These are phyloP conservation scores for Backusella macrospora DNA, from an alignment of 192 early-diverging fungal species.

Conservation along the genomic window DNA sequence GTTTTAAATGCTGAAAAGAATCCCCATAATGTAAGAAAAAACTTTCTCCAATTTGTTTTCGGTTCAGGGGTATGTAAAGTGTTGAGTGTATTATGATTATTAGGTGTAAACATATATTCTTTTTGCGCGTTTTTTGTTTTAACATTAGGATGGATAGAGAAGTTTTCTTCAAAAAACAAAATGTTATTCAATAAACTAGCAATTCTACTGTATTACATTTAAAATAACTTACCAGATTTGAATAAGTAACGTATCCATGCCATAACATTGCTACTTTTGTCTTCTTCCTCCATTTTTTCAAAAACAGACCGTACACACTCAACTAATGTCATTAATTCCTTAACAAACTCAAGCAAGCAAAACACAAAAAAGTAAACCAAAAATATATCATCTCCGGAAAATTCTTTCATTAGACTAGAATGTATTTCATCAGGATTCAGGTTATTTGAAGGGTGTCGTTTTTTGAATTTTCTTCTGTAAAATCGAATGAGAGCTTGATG, in stretches of 20 bases:
- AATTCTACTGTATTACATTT: not conserved
- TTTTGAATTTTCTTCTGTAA: conserved; percentile 34
- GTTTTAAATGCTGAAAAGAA: conserved; percentile 58
- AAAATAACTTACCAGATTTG: not conserved
- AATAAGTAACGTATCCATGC: not conserved
- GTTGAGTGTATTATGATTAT: conserved; percentile 35
- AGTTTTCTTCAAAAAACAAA: not conserved
- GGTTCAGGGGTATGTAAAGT: conserved; percentile 64
- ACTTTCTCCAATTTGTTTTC: conserved; percentile 41
- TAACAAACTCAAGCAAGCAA: conserved; percentile 71
- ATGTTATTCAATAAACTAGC: not conserved
- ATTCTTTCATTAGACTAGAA: not conserved
- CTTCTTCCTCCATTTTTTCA: not conserved
- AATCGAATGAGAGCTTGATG: conserved; percentile 45
- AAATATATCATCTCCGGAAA: conserved; percentile 62
- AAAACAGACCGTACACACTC: conserved; percentile 16
- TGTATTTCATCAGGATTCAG: not conserved
- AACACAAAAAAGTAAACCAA: conserved; percentile 78
- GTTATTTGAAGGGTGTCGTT: not conserved
- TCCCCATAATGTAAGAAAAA: conserved; percentile 60
- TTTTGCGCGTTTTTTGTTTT: not conserved
- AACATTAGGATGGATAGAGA: not conserved
- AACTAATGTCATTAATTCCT: conserved; percentile 58
- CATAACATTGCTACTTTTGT: not conserved
- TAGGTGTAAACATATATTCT: conserved; percentile 12